Percentiles rank a stretch among this genome's conserved stretches.
Evolutionary conservation across 306 rosid species (phyloP).

Genomic region (Ochetophila trinervis): DNA sequence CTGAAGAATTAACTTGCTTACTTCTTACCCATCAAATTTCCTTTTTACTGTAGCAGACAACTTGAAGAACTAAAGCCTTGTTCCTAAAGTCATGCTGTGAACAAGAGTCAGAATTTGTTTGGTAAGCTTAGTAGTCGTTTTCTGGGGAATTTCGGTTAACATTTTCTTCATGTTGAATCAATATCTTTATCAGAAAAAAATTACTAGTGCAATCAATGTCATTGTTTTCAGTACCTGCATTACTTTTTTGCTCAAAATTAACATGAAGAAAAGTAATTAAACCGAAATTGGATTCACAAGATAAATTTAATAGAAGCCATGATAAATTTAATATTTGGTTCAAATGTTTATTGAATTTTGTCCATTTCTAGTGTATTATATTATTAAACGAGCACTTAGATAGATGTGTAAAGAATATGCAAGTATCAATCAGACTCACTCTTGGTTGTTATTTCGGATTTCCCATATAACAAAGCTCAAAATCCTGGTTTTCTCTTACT

Average conservation of each 20-base stretch:
- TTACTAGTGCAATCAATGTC: background rate
- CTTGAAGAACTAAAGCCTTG: conserved; percentile 22
- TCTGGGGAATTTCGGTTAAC: background rate
- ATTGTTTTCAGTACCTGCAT: background rate
- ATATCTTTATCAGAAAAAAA: background rate
- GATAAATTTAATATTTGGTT: background rate
- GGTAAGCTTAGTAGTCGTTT: background rate
- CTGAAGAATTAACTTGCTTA: background rate
- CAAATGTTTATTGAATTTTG: background rate
- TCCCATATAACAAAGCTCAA: background rate
- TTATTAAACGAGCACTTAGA: no score
- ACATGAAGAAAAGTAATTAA: background rate
- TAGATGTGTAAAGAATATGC: no score
- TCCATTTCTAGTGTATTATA: no score
- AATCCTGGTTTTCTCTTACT: conserved; percentile 4
- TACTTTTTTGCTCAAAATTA: background rate
- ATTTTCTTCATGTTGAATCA: background rate
- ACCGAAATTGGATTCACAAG: background rate
- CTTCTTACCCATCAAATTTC: background rate
- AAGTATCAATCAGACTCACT: no score
- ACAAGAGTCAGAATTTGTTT: conserved; percentile 2
- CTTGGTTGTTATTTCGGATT: background rate
- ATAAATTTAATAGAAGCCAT: background rate
- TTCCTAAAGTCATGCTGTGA: conserved; percentile 16
- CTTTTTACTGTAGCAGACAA: conserved; percentile 16